phyloP scores from a whole-genome alignment of 495 filamentous ascomycete species.

The Lophium mytilinum region DNA sequence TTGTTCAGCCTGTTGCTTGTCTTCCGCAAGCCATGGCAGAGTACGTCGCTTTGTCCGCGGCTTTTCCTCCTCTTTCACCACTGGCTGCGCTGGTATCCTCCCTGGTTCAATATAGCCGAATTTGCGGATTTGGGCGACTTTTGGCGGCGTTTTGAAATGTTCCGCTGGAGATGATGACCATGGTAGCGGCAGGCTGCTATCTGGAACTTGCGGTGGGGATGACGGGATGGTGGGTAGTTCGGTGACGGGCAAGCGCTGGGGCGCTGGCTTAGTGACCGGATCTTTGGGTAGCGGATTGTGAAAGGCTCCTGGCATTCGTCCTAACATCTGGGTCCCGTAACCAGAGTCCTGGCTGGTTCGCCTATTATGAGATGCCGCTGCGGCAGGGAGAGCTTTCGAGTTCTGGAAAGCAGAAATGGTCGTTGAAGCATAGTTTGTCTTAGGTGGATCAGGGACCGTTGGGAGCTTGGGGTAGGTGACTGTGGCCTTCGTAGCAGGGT shows the following conservation, averaged over 20 bases:
- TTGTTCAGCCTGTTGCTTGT: slow-evolving; percentile 31
- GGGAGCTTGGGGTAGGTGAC: slow-evolving; percentile 43
- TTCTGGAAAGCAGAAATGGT: slow-evolving; percentile 1
- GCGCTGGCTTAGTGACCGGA: slow-evolving; percentile 29
- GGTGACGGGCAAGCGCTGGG: slow-evolving; percentile 3
- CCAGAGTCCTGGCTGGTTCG: slow-evolving; percentile 9
- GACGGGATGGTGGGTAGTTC: slow-evolving; percentile 32
- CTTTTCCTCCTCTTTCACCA: not conserved
- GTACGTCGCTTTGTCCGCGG: slow-evolving; percentile 41
- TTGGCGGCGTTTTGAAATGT: slow-evolving; percentile 37
- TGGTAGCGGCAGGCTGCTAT: slow-evolving; percentile 49
- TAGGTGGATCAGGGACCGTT: slow-evolving; percentile 23
- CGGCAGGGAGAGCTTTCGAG: not conserved
- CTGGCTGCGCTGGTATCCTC: not conserved
- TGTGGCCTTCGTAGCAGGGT: slow-evolving; percentile 28
- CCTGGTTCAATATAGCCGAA: slow-evolving; percentile 1
- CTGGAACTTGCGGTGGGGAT: slow-evolving; percentile 16
- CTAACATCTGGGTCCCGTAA: not conserved
- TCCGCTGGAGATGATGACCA: slow-evolving; percentile 59
- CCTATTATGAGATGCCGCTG: not conserved
- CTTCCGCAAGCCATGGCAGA: slow-evolving; percentile 45
- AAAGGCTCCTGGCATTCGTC: too few species aligned
- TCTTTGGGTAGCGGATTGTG: not conserved
- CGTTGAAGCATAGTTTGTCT: not conserved
- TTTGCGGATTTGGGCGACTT: not conserved